A percentile compares a stretch with the other conserved stretches of the same genome.
phyloP scores from a whole-genome alignment of 1,284 basidiomycete species.

The Irpex sp. region DNA sequence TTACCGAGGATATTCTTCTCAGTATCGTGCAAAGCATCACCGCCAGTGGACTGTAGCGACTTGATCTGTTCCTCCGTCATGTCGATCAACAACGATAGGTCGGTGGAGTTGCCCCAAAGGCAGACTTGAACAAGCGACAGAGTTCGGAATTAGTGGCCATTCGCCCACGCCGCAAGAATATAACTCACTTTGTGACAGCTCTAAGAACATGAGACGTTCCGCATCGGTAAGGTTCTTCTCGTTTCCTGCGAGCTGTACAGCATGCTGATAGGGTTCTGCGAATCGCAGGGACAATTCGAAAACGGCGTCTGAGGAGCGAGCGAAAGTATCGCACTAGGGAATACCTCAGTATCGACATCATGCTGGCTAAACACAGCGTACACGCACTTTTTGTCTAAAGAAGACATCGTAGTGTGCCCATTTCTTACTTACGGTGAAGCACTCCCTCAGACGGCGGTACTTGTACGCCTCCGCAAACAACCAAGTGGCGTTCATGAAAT shows the following conservation, averaged over 20 bases:
- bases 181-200: slow-evolving; percentile 74
- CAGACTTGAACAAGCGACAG: slow-evolving; percentile 51
- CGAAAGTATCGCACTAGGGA: slow-evolving; percentile 87
- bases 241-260: slow-evolving; percentile 38
- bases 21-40: slow-evolving; percentile 90
- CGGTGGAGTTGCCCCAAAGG: slow-evolving; percentile 96
- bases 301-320: slow-evolving; percentile 87
- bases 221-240: slow-evolving; percentile 41
- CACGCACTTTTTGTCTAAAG: slow-evolving; percentile 78
- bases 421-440: slow-evolving; percentile 89
- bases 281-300: slow-evolving; percentile 95
- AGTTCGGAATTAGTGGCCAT: not conserved
- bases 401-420: slow-evolving; percentile 91
- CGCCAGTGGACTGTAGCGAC: slow-evolving; percentile 93
- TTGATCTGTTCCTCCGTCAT: slow-evolving; percentile 99
- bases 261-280: slow-evolving; percentile 75
- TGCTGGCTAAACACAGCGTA: not conserved
- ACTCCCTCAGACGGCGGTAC: slow-evolving; percentile 92
- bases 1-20: slow-evolving; percentile 95
- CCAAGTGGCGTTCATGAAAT: slow-evolving; percentile 97
- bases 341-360: not conserved
- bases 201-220: slow-evolving; percentile 89
- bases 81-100: slow-evolving; percentile 93
- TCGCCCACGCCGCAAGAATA: slow-evolving; percentile 19
- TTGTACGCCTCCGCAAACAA: slow-evolving; percentile 97